Percentiles rank a stretch among this genome's conserved stretches.
Conservation (phyloP, 768 basidiomycete species). For the Lentinula edodes region DNA sequence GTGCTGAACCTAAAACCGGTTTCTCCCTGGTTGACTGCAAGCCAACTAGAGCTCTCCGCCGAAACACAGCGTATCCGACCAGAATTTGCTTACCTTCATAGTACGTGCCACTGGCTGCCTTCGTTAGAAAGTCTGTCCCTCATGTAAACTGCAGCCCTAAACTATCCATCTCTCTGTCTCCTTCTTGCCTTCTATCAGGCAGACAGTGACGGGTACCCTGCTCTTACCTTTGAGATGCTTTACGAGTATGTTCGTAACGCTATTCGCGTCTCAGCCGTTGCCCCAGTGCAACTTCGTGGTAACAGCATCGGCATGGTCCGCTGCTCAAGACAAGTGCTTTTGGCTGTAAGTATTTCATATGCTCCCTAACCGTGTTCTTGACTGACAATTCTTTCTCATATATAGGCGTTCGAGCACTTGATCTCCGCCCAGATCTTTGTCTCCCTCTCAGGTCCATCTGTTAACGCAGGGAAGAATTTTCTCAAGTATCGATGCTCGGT, state of each 20-base stretch:
- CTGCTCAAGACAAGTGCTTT: slow-evolving; percentile 58
- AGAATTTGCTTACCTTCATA: slow-evolving; percentile 43
- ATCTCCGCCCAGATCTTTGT: slow-evolving; percentile 52
- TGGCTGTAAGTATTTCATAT: slow-evolving; percentile 45
- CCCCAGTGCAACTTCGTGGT: slow-evolving; percentile 71
- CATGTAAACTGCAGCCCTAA: slow-evolving; percentile 40
- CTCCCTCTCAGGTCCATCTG: slow-evolving; percentile 39
- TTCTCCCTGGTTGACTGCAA: slow-evolving; percentile 49
- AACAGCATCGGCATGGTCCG: slow-evolving; percentile 72
- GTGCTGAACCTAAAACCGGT: slow-evolving; percentile 40
- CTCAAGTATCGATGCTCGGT: slow-evolving; percentile 66
- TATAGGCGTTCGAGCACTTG: slow-evolving; percentile 75
- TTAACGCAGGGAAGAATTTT: slow-evolving; percentile 60
- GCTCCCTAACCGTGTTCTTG: background rate
- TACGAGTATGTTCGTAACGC: slow-evolving; percentile 74
- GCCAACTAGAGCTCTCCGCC: slow-evolving; percentile 36
- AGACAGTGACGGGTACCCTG: slow-evolving; percentile 67
- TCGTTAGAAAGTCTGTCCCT: background rate
- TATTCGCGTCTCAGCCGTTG: slow-evolving; percentile 63
- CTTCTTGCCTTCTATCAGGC: slow-evolving; percentile 83
- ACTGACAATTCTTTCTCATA: background rate
- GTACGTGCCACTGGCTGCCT: slow-evolving; percentile 30
- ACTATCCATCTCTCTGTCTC: slow-evolving; percentile 78
- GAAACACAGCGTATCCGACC: slow-evolving; percentile 52
- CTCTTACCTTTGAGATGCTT: slow-evolving; percentile 90